Evolutionary conservation across 768 basidiomycete genomes (phyloP), one percentile per base, ranked within the genome.

Genomic region (Dendrothele bispora): DNA sequence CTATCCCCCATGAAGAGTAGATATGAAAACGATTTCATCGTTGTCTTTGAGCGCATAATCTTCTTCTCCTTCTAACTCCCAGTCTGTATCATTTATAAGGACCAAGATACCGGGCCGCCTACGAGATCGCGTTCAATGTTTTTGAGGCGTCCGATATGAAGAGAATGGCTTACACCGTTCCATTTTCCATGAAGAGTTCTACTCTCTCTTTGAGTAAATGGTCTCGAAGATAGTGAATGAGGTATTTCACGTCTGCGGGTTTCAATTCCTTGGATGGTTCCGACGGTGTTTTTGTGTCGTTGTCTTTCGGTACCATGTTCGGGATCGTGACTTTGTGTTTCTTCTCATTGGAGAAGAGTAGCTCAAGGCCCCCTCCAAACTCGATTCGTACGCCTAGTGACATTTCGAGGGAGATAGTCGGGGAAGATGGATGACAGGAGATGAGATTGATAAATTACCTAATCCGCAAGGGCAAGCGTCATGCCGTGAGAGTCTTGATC

Each of bases 61-160:
- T 18, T 91, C 85, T 64, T 98, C 95, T 27, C 92, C 93, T 63
- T 98, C 95, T 5, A 98, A 74, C 65, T 98, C 95, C 95, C 95
- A 98, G 58, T 98, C 95, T 1, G 91, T 91, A 57, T 95, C 91
- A 60, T 98, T 98, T 45, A 99, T 82, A n/a, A 99, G 74, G 3
- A 98, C 95, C 3, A 99, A 74, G 29, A 99, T 97, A 0, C 97
- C 97, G 0, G 97, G 97, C 7, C 97, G 93, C 30, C 97, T 95
- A 59, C 1, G 26, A 30, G 10, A n/a, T 40, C 30, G 10, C 30
- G n/a, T 10, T 10, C 30, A n/a, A 32, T n/a, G 10, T n/a, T 10
- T 10, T n/a, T 32, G n/a, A 10, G n/a, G 30, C n/a, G n/a, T 32
- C n/a, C 10, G 7, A 39, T 28, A 30, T 14, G n/a, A 37, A 14